Evolutionary conservation across 805 yeast species (phyloP), one percentile per base, ranked within the genome.

Genomic region (Zygotorulaspora danielsina): DNA sequence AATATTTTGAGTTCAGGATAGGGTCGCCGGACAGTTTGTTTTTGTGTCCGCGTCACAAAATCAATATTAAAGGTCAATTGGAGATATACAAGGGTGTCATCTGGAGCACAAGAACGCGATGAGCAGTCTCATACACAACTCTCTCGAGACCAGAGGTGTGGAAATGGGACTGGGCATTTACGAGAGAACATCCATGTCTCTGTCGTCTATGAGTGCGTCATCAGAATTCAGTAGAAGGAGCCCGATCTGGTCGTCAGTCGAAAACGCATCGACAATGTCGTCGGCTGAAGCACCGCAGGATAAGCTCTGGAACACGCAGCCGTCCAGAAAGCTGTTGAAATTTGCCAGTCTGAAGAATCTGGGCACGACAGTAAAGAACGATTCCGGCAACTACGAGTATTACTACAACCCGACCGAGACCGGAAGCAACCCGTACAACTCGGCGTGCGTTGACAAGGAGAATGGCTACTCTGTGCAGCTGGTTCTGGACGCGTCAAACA

Each of bases 281-380:
- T 29, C 32, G n/a, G 19, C 5, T 16, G 26, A 12, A 24, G 12
- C 13, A 20, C 25, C 12, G 22, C 8, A 18, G 11, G 28, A 5
- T 5, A 39, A 39, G 19, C 44, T n/a, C n/a, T n/a, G n/a, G n/a
- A n/a, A n/a, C n/a, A n/a, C n/a, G n/a, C n/a, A n/a, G n/a, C n/a
- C n/a, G n/a, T n/a, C 42, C 3, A 36, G 27, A 30, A 49, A 49
- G 31, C 28, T 36, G 21, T 29, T 50, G 5, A 45, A 43, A 21
- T 36, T 51, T 12, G 45, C 38, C 19, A 35, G 41, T 18, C 33
- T 51, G 30, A 47, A 46, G 39, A 41, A 49, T 24, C 45, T 46
- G 19, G 53, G 55, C n/a, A 51, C 55, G 5, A 49, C 50, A 12
- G 39, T 51, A n/a, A 39, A 39, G 26, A 49, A 49, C 25, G 51